Conservation (phyloP, 805 yeast genomes). For the Metschnikowia reukaufii region DNA sequence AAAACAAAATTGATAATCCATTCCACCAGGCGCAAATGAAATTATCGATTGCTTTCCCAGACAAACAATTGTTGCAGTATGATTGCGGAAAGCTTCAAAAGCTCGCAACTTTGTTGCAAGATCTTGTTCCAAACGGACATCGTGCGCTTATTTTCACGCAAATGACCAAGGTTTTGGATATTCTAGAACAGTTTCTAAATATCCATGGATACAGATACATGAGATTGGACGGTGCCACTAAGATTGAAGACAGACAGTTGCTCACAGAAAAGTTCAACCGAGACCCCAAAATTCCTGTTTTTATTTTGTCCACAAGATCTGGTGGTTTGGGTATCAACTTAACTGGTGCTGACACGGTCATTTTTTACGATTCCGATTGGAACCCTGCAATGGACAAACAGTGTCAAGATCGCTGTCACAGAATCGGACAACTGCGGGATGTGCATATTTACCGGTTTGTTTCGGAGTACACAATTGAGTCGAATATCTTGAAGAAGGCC, state of each 20-base stretch:
- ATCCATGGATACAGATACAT: slow-evolving; percentile 92
- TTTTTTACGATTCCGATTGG: slow-evolving; percentile 98
- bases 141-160: slow-evolving; percentile 95
- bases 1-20: slow-evolving; percentile 47
- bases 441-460: slow-evolving; percentile 97
- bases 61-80: slow-evolving; percentile 83
- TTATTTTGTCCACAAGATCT: slow-evolving; percentile 90
- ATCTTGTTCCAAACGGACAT: slow-evolving; percentile 83
- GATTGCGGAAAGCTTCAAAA: slow-evolving; percentile 97
- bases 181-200: slow-evolving; percentile 88
- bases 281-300: slow-evolving; percentile 83
- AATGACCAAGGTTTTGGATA: slow-evolving; percentile 95
- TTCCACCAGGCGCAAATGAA: slow-evolving; percentile 85
- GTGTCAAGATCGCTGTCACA: slow-evolving; percentile 98
- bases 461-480: slow-evolving; percentile 93
- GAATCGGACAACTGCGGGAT: slow-evolving; percentile 97
- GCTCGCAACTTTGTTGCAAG: slow-evolving; percentile 70
- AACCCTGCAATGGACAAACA: slow-evolving; percentile 99
- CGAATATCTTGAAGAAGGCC: slow-evolving; percentile 89
- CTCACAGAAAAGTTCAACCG: slow-evolving; percentile 90
- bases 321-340: slow-evolving; percentile 98
- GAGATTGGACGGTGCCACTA: slow-evolving; percentile 97
- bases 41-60: slow-evolving; percentile 92
- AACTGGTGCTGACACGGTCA: slow-evolving; percentile 98
- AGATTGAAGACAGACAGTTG: slow-evolving; percentile 93